Evolutionary conservation across 805 yeast species (phyloP), one percentile per base, ranked within the genome.

Genomic region (Barnettozyma wickerhamii): DNA sequence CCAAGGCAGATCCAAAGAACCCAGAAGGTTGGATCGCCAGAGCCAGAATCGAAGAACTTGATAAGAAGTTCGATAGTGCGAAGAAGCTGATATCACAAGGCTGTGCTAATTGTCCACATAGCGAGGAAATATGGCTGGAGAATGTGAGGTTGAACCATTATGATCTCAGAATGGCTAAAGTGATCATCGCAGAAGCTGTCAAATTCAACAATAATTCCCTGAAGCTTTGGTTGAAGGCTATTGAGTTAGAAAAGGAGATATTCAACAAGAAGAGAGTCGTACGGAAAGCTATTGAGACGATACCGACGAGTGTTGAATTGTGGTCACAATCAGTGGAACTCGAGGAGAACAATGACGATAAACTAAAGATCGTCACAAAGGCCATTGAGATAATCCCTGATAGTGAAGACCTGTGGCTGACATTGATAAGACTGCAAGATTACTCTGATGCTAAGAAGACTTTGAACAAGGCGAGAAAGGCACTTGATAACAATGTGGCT

Each of bases 11-110:
- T 51, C 96, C 97, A 0, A 61, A 64, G 31, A 81, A 79, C 43
- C 75, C 95, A 0, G 75, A 75, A 35, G 85, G 84, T 5, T 91
- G 96, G 95, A 84, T 91, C 18, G 87, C 95, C 0, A 76, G 88
- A 35, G 95, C 96, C 0, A 63, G 87, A 35, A 57, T 88, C 9
- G 98, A 91, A 55, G 83, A 77, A 48, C 73, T 71, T 33, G 82
- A 81, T 1, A 70, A 71, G 33, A 79, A 77, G 38, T 66, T 68
- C 40, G 63, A 63, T 5, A 60, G 60, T 12, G 96, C 98, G 0
- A 72, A 74, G 39, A 62, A 62, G 18, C 46, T 84, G 13, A 81
- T 89, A 6, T 68, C 68, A n/a, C 78, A 85, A 55, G 99, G 95
- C 2, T 84, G 96, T 53, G 66, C 64, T 5, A 65, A 66, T 32